Base-by-base conservation (phyloP, 345 rosid genomes). In the Citrus reticulata region DNA sequence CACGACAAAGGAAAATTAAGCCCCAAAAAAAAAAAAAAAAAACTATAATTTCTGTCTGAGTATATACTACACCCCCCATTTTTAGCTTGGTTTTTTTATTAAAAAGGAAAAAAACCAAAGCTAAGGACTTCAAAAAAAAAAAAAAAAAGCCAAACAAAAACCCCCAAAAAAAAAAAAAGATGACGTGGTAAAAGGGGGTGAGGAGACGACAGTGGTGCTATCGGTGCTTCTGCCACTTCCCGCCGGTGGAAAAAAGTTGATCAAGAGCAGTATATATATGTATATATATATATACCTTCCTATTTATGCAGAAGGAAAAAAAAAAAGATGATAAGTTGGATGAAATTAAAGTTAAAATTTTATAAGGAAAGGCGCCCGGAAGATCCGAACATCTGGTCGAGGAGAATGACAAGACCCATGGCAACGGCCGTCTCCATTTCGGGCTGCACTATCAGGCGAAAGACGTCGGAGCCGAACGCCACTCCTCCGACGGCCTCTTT, bases 311-410 rank as follows among this genome's bases (percentile, higher is more conserved):
- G 13, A 42, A 42, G 58, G 8, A 17, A 5, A 54, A 14, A 9
- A 39, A 39, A 46, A 46, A 46, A 42, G 17, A 46, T 3, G 17
- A 13, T 11, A 46, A 46, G 3, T 42, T 42, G 51, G 51, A 54
- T 17, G 22, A 54, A 54, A 5, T 0, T 17, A 54, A 54, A 54
- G 6, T 16, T 16, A 5, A 37, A 29, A 69, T 6, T n/a, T 60
- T 66, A 64, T n/a, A 24, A 10, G 8, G 83, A 81, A 77, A 74
- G 75, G 76, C 90, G 86, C 59, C 81, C 78, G 57, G 88, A 85
- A 65, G 98, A 92, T 68, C 91, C 88, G 78, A 85, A 94, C 99
- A 96, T 96, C 84, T 93, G 97, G 73, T 94, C 98, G 7, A 96
- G 94, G 54, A 94, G 88, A 78, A 94, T 93, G 79, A 92, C 93